Base-by-base conservation (phyloP, 371 early-diverging fungal species). In the Actinomortierella ambigua region DNA sequence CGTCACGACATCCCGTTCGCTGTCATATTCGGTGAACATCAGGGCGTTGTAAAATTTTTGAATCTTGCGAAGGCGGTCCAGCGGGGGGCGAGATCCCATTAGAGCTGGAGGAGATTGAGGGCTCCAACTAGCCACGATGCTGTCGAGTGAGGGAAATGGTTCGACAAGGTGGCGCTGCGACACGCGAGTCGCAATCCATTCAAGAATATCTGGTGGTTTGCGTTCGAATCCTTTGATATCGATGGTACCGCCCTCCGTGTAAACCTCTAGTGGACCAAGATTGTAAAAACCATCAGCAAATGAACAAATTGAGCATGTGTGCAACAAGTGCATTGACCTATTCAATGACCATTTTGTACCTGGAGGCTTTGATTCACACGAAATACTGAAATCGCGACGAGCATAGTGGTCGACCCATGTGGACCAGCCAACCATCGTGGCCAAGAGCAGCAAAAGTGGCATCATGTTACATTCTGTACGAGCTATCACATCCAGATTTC, bases 351-450 rank as follows among this genome's bases (percentile, higher is more conserved):
- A 59, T 29, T 28, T 24, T 41, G 28, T 63, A 62, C 76, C 62
- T 27, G 69, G 65, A 20, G 63, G 18, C 18, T 57, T 53, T 2
- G 57, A 28, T 9, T 28, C 44, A n/a, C 46, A 59, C 22, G 49
- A 34, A 29, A 50, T 42, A 14, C 59, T 51, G 47, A 76, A 59
- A 28, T 59, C 55, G 9, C 64, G 54, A 17, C 78, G 46, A 26
- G 46, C 46, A 56, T 89, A 90, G 50, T 83, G 77, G 20, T 78
- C 67, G 11, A 81, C 68, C 78, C 85, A 88, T 2, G 61, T 53
- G 1, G 59, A 44, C 67, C 83, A 83, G 8, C 63, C 61, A 0
- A 85, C 50, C 23, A 82, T 59, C 4, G 58, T 61, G 1, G 83
- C 75, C n/a, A 86, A 48, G 24, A 82, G 73, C 6, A 77, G 49